Evolutionary conservation across 345 rosid genomes (phyloP), one percentile per base, ranked within the genome.

Genomic region (Eucalyptus shirleyi): DNA sequence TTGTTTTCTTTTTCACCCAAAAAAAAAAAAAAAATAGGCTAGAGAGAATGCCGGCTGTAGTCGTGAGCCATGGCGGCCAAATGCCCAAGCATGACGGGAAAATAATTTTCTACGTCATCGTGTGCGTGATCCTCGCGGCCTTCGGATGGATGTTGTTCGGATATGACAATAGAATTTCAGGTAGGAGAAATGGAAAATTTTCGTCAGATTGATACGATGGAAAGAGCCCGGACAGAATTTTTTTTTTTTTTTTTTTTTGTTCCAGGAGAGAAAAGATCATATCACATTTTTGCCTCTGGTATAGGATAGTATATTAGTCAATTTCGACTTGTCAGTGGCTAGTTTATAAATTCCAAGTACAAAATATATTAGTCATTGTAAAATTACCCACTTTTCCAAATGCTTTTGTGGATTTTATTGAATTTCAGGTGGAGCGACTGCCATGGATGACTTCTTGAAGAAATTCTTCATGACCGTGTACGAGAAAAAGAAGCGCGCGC

Each of bases 81-180:
- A 69, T 30, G 62, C 96, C 92, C 18, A 91, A 89, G 59, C 92
- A 92, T 82, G 94, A 94, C 56, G 95, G 94, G 87, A 93, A 69
- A 32, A 8, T 80, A 23, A 94, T 94, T 12, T 6, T 1, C 10
- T 93, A 93, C 69, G 96, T 95, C 55, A 1, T 28, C n/a, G 80
- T 92, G 5, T 92, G 94, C 37, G 88, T 92, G 82, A 21, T 90
- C 51, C 92, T 95, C 80, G 94, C 95, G 7, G 97, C 97, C 62
- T 89, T 90, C 87, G 97, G 95, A 28, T 95, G 97, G 96, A 93
- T 65, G 92, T 94, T 40, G 12, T 69, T 69, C 23, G 81, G 42
- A 69, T 69, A 69, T 12, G 81, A 69, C 42, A 17, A 32, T 2
- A 95, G 97, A 69, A 94, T 95, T 89, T 95, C 96, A 87, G 96